Percentiles rank a stretch among this genome's conserved stretches.
phyloP scores from a whole-genome alignment of 768 basidiomycete species.

The Pseudohyphozyma bogoriensis region DNA sequence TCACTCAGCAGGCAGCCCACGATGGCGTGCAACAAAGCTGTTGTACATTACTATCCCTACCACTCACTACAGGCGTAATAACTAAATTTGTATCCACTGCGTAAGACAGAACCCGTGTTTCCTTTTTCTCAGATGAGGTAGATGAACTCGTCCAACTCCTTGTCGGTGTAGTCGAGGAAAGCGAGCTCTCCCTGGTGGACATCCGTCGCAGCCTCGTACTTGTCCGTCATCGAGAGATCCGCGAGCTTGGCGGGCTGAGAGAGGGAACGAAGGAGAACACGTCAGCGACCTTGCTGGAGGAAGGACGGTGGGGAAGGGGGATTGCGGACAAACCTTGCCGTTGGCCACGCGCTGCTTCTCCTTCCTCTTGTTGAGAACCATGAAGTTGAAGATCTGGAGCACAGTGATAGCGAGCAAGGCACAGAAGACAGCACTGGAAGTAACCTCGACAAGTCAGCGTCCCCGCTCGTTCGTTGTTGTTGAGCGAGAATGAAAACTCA shows the following conservation, averaged over 20 bases:
- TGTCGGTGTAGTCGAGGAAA: background rate
- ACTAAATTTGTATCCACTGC: no score
- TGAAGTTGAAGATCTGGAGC: slow-evolving; percentile 30
- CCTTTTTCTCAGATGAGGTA: background rate
- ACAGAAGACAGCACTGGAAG: slow-evolving; percentile 24
- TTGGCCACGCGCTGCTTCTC: slow-evolving; percentile 32
- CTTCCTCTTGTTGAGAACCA: slow-evolving; percentile 33
- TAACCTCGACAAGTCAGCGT: no score
- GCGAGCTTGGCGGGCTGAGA: slow-evolving; percentile 33
- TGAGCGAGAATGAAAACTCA: background rate
- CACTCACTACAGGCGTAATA: no score
- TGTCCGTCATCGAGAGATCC: background rate
- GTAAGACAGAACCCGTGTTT: no score
- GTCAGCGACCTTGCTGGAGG: no score
- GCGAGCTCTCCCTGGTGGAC: background rate
- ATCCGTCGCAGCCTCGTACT: background rate
- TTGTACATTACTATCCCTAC: no score
- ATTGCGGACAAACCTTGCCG: no score
- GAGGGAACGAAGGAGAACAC: no score
- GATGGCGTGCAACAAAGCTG: no score
- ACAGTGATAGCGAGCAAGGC: slow-evolving; percentile 28
- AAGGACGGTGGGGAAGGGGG: no score
- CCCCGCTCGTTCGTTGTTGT: no score
- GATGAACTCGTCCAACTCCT: background rate
- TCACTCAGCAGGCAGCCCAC: no score